Conservation (phyloP, 495 filamentous ascomycete species). For the Articulospora tetracladia region DNA sequence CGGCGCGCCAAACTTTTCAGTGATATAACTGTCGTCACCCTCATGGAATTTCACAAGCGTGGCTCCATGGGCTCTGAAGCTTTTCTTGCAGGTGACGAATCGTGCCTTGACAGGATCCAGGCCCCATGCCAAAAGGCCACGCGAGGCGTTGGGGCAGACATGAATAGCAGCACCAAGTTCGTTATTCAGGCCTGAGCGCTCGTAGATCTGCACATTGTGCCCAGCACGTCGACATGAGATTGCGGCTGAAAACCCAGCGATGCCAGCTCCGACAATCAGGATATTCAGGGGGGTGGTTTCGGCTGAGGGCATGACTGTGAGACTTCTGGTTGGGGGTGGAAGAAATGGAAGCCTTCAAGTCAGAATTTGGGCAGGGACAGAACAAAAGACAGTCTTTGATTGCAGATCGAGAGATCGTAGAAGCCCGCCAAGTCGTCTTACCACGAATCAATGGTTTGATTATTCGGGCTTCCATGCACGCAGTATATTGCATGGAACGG, state of each 20-base stretch:
- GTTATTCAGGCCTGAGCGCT: slow-evolving; percentile 47
- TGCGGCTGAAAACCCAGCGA: slow-evolving; percentile 52
- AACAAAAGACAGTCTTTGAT: too few species aligned
- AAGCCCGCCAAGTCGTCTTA: too few species aligned
- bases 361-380: too few species aligned
- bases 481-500: too few species aligned
- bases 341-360: too few species aligned
- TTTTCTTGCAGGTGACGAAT: slow-evolving; percentile 29
- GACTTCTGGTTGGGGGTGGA: too few species aligned
- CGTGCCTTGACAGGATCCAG: slow-evolving; percentile 36
- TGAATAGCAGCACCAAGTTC: slow-evolving; percentile 54
- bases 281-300: slow-evolving; percentile 22
- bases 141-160: slow-evolving; percentile 45
- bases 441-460: too few species aligned
- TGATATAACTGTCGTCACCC: slow-evolving; percentile 32
- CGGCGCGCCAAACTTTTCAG: slow-evolving; percentile 17
- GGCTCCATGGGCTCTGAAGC: slow-evolving; percentile 27
- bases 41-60: slow-evolving; percentile 24
- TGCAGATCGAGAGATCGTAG: too few species aligned
- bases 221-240: slow-evolving; percentile 47
- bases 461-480: too few species aligned
- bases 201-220: slow-evolving; percentile 49
- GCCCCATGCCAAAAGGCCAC: slow-evolving; percentile 42
- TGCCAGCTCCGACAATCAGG: slow-evolving; percentile 55
- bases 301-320: background rate